Conservation (phyloP, 768 basidiomycete species). For the Multifurca ochricompacta region DNA sequence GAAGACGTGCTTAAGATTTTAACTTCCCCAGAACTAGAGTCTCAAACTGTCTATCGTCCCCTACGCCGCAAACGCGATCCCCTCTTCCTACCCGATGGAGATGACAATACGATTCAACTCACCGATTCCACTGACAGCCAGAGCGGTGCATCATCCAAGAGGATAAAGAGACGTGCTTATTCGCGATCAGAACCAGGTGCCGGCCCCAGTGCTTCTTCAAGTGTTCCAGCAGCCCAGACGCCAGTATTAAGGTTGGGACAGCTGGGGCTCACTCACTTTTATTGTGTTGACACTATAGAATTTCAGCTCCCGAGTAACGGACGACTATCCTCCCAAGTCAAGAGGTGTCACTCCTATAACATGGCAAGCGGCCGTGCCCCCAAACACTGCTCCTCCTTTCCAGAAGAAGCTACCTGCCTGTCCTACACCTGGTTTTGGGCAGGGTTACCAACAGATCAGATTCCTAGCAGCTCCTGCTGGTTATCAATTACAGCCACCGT, state of each 20-base stretch:
- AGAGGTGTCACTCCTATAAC: neutral
- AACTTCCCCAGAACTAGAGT: constrained; percentile 13
- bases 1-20: constrained; percentile 18
- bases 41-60: constrained; percentile 2
- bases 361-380: neutral
- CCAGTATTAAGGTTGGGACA: constrained; percentile 1
- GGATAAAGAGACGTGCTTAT: neutral
- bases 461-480: neutral
- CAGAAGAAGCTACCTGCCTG: neutral
- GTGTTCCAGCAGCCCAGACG: neutral
- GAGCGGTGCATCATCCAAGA: constrained; percentile 1
- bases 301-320: neutral
- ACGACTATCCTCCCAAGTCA: neutral
- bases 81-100: constrained; percentile 4
- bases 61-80: constrained; percentile 14
- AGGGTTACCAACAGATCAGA: neutral
- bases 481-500: neutral
- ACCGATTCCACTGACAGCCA: constrained; percentile 42
- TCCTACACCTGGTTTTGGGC: neutral
- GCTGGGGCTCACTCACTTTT: neutral
- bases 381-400: neutral
- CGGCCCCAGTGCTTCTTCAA: neutral
- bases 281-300: neutral
- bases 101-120: constrained; percentile 40
- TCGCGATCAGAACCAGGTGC: neutral